Evolutionary conservation across 1,284 basidiomycete species (phyloP).

Genomic region (Ceratobasidium sp.): DNA sequence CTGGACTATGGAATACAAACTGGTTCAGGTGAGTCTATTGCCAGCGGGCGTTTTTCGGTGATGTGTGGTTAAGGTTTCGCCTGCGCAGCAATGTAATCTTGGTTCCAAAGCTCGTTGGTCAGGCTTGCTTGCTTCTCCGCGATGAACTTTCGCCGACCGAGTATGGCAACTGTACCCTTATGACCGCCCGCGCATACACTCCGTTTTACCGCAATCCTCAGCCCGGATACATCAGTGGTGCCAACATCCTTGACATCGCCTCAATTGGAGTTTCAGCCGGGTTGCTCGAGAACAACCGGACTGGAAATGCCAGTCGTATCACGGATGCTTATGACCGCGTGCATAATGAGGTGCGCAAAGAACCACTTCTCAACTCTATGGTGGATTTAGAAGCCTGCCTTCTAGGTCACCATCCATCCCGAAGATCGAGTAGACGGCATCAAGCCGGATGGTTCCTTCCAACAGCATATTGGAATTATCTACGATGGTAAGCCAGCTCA

Average conservation of each 20-base stretch:
- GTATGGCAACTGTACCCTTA: conserved; percentile 43
- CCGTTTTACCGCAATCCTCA: conserved; percentile 28
- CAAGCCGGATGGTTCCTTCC: conserved; percentile 71
- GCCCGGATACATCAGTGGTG: conserved; percentile 63
- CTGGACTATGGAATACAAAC: conserved; percentile 75
- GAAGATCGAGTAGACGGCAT: conserved; percentile 66
- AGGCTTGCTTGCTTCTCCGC: conserved; percentile 68
- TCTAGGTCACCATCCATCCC: conserved; percentile 10
- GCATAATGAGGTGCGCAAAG: conserved; percentile 52
- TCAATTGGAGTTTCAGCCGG: conserved; percentile 68
- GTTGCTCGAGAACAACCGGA: conserved; percentile 54
- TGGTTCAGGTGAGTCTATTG: conserved; percentile 62
- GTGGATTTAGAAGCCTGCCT: conserved; percentile 39
- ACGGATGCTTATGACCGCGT: conserved; percentile 64
- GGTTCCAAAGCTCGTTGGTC: conserved; percentile 67
- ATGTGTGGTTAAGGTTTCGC: neutral
- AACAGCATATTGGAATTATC: conserved; percentile 69
- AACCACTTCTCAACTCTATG: conserved; percentile 58
- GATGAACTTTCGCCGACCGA: conserved; percentile 35
- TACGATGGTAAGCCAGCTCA: conserved; percentile 65
- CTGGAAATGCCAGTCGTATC: conserved; percentile 61
- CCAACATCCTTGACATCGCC: conserved; percentile 71
- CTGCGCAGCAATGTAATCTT: conserved; percentile 64
- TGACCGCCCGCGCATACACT: conserved; percentile 42
- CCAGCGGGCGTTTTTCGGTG: neutral